A percentile compares a stretch with the other conserved stretches of the same genome.
These are phyloP conservation scores for Pisolithus microcarpus DNA, from an alignment of 768 basidiomycete species.

Conservation along the genomic window DNA sequence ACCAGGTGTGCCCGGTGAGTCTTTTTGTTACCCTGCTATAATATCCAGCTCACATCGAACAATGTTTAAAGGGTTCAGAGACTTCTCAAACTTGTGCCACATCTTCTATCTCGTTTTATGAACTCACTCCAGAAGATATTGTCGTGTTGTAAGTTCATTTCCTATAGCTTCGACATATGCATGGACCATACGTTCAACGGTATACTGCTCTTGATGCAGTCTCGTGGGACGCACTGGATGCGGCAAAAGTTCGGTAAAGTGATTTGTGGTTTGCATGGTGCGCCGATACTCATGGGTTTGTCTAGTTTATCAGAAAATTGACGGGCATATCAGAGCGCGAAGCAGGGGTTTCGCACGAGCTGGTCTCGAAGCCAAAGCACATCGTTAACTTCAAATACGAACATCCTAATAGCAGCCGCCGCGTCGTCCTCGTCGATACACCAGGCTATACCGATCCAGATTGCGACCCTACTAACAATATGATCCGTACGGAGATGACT, in stretches of 20 bases:
- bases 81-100: background rate
- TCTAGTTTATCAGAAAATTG: background rate
- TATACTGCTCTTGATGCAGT: background rate
- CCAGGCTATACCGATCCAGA: background rate
- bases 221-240: background rate
- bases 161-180: background rate
- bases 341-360: background rate
- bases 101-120: background rate
- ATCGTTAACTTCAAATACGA: background rate
- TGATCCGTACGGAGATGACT: background rate
- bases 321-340: background rate
- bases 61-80: background rate
- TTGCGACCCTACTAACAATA: background rate
- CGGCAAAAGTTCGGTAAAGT: background rate
- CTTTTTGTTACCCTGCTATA: background rate
- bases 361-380: background rate
- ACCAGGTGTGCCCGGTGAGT: background rate
- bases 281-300: background rate
- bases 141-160: background rate
- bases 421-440: background rate
- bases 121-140: background rate
- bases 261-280: background rate
- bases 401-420: background rate
- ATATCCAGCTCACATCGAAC: background rate
- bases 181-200: background rate